phyloP scores from a whole-genome alignment of 2,329 filamentous ascomycete species.

The Fusarium sp. region DNA sequence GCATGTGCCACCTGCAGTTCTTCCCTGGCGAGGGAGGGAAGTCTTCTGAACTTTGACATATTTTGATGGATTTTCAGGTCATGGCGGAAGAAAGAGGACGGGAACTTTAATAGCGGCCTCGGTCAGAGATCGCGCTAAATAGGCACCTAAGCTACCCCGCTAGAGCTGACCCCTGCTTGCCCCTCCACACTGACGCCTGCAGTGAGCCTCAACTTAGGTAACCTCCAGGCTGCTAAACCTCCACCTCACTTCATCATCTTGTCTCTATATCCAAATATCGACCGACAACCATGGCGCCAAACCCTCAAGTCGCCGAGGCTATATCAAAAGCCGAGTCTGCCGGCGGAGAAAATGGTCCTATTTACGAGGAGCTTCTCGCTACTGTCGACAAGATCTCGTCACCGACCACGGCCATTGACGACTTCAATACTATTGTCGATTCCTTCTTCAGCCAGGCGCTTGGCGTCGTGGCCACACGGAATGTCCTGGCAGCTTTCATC shows the following conservation, averaged over 20 bases:
- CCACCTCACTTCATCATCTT: conserved; percentile 27
- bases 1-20: too few species aligned
- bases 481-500: conserved; percentile 77
- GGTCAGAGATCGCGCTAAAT: conserved; percentile 19
- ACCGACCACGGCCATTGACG: conserved; percentile 58
- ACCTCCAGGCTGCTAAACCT: conserved; percentile 37
- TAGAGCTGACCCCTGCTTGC: conserved; percentile 44
- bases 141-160: conserved; percentile 42
- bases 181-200: conserved; percentile 40
- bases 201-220: conserved; percentile 33
- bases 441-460: conserved; percentile 76
- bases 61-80: not conserved
- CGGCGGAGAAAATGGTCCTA: conserved; percentile 58
- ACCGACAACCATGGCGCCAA: conserved; percentile 54
- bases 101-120: conserved; percentile 4
- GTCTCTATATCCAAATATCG: conserved; percentile 2
- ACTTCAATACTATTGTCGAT: conserved; percentile 77
- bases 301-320: conserved; percentile 58
- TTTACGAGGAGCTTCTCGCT: conserved; percentile 62
- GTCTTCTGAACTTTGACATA: not conserved
- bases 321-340: conserved; percentile 58
- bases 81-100: not conserved
- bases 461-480: conserved; percentile 81
- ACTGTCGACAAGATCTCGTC: conserved; percentile 59
- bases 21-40: not conserved